Evolutionary conservation across 176 grass and related monocot genomes (phyloP).

Genomic region (Carex myosuroides): DNA sequence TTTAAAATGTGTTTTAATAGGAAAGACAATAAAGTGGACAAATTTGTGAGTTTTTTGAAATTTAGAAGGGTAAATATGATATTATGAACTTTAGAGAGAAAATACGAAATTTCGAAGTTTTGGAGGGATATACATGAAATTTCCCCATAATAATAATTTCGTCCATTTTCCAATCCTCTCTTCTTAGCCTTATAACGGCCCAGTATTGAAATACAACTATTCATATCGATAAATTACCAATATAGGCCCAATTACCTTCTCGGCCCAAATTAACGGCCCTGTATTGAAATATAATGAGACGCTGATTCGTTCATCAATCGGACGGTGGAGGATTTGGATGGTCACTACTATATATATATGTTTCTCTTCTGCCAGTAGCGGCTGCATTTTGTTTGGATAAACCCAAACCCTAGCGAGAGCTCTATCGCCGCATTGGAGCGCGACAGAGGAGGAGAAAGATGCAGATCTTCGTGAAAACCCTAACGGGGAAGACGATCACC

Average conservation of each 20-base stretch:
- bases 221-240: neutral
- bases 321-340: neutral
- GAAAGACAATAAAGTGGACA: too few relatives aligned
- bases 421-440: neutral
- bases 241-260: neutral
- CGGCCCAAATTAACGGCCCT: neutral
- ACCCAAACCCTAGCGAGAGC: constrained; percentile 14
- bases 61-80: too few relatives aligned
- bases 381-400: neutral
- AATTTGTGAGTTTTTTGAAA: too few relatives aligned
- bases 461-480: constrained; percentile 30
- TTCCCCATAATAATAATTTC: too few relatives aligned
- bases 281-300: neutral
- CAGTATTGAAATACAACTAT: neutral
- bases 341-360: neutral
- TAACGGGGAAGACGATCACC: constrained; percentile 34
- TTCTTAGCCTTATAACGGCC: too few relatives aligned
- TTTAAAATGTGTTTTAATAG: too few relatives aligned
- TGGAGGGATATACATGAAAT: too few relatives aligned
- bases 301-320: neutral
- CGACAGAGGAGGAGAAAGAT: neutral
- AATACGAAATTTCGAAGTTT: too few relatives aligned
- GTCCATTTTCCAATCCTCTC: too few relatives aligned
- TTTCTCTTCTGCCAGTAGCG: neutral
- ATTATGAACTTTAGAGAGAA: too few relatives aligned